A percentile compares a stretch with the other conserved stretches of the same genome.
These are phyloP conservation scores for Aspergillus neotritici DNA, from an alignment of 2,329 filamentous ascomycete species.

Conservation along the genomic window DNA sequence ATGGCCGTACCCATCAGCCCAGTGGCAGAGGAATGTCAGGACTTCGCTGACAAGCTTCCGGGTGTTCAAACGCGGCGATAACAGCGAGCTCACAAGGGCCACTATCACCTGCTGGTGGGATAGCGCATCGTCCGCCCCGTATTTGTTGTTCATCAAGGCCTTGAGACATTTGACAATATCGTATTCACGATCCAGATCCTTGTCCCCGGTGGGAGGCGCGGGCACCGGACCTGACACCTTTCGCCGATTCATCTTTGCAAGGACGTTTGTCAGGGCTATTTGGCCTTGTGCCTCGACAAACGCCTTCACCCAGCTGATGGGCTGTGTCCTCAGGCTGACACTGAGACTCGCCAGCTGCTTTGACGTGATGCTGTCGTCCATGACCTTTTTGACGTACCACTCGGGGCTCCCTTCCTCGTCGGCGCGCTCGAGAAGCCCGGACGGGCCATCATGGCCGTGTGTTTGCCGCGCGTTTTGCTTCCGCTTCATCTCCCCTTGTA, in stretches of 20 bases:
- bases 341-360: constrained; percentile 90
- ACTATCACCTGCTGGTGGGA: constrained; percentile 84
- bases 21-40: constrained; percentile 91
- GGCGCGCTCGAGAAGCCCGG: constrained; percentile 68
- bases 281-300: constrained; percentile 98
- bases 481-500: constrained; percentile 89
- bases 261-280: constrained; percentile 87
- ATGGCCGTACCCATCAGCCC: constrained; percentile 83
- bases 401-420: constrained; percentile 95
- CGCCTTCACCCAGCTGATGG: constrained; percentile 93
- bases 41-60: constrained; percentile 94
- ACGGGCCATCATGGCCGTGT: constrained; percentile 57
- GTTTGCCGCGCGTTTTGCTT: constrained; percentile 66
- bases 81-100: constrained; percentile 77
- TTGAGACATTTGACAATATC: constrained; percentile 98
- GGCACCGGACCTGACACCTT: constrained; percentile 67
- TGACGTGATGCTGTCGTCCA: constrained; percentile 88
- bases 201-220: constrained; percentile 59
- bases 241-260: constrained; percentile 88
- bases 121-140: constrained; percentile 92
- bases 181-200: constrained; percentile 84
- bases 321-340: constrained; percentile 91
- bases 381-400: constrained; percentile 95
- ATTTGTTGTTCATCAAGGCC: constrained; percentile 98
- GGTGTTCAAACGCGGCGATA: constrained; percentile 83